These are phyloP conservation scores for Xanthoconium purpureum DNA, from an alignment of 768 basidiomycete species.

Conservation along the genomic window DNA sequence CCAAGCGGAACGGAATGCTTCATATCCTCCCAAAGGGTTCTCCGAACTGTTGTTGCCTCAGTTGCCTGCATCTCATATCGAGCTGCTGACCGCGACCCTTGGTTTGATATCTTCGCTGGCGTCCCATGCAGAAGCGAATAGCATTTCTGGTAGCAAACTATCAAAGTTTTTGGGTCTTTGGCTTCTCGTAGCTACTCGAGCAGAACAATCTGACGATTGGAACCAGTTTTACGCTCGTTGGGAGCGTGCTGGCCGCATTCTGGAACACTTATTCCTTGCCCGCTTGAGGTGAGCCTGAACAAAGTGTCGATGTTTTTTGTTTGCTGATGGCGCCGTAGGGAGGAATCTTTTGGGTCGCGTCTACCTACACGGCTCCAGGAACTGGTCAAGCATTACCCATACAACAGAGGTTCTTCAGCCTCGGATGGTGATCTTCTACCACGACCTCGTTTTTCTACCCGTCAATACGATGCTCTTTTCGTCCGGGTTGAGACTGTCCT, in stretches of 20 bases:
- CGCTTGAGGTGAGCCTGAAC: constrained; percentile 54
- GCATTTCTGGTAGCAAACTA: constrained; percentile 75
- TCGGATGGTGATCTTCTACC: constrained; percentile 48
- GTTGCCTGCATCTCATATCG: constrained; percentile 54
- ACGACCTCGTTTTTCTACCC: constrained; percentile 67
- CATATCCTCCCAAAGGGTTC: constrained; percentile 65
- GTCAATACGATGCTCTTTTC: constrained; percentile 58
- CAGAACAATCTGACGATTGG: constrained; percentile 57
- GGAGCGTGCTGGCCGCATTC: constrained; percentile 67
- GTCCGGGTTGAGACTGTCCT: constrained; percentile 63
- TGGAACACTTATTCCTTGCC: constrained; percentile 76
- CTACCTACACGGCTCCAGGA: constrained; percentile 72
- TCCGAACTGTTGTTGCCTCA: constrained; percentile 58
- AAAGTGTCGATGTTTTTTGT: neutral
- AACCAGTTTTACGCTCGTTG: constrained; percentile 65
- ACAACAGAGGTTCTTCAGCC: constrained; percentile 32
- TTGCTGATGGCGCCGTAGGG: constrained; percentile 37
- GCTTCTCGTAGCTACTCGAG: constrained; percentile 53
- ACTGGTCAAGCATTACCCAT: constrained; percentile 69
- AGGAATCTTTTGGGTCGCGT: constrained; percentile 51
- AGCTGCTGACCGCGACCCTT: constrained; percentile 55
- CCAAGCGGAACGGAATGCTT: constrained; percentile 52
- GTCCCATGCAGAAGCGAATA: constrained; percentile 66
- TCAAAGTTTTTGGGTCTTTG: constrained; percentile 72
- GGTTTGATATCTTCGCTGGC: constrained; percentile 68